Evolutionary conservation across 169 alveolate genomes (phyloP).

Genomic region (Plasmodium billcollinsi): DNA sequence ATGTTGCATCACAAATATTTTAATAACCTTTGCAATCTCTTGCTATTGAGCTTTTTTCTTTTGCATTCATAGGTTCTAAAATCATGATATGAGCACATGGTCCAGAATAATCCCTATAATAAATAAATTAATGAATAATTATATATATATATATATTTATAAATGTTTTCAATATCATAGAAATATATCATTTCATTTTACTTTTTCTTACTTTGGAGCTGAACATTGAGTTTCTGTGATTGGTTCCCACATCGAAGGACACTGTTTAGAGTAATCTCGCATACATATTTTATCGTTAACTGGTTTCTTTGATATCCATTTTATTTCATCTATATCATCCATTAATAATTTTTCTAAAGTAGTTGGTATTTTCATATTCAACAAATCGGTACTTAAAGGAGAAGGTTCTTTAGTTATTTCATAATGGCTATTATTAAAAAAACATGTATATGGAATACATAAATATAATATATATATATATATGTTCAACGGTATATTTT

Average conservation of each 20-base stretch:
- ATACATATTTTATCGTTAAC: constrained; percentile 62
- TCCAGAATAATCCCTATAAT: constrained; percentile 49
- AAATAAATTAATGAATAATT: background rate
- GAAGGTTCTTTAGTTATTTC: constrained; percentile 52
- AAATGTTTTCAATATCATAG: background rate
- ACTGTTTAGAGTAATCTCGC: constrained; percentile 57
- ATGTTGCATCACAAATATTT: background rate
- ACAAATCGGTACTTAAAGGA: constrained; percentile 49
- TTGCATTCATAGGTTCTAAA: constrained; percentile 60
- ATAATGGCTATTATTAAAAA: constrained; percentile 34
- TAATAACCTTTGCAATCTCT: constrained; percentile 45
- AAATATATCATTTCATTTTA: background rate
- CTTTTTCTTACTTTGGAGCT: constrained; percentile 44
- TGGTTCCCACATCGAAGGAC: constrained; percentile 70
- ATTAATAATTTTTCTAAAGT: constrained; percentile 42
- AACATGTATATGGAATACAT: background rate
- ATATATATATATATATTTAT: constrained; percentile 1
- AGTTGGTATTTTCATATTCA: constrained; percentile 45
- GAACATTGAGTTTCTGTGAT: constrained; percentile 63
- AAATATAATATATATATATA: background rate
- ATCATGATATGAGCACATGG: constrained; percentile 69
- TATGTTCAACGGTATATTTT: background rate
- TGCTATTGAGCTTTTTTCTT: constrained; percentile 59
- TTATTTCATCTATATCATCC: constrained; percentile 67
- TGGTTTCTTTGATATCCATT: constrained; percentile 53